Conservation (phyloP, 176 grass and related monocot species). For the Elymus sibiricus region DNA sequence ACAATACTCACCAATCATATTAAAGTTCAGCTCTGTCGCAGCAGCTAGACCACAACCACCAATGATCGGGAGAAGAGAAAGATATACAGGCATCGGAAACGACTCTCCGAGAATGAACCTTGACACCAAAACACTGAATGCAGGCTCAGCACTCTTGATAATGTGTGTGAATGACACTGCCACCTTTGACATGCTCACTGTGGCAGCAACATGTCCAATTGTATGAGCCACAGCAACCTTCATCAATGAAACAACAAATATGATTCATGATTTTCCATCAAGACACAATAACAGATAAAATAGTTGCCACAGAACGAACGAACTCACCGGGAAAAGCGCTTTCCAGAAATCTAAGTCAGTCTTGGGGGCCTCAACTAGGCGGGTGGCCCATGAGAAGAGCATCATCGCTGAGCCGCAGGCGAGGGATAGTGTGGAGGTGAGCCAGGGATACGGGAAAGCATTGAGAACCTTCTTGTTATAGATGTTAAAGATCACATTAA, state of each 20-base stretch:
- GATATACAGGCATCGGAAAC: constrained; percentile 74
- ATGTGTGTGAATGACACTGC: constrained; percentile 98
- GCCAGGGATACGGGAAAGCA: constrained; percentile 93
- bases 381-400: constrained; percentile 77
- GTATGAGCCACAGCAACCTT: constrained; percentile 92
- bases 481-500: constrained; percentile 98
- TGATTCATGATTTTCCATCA: constrained; percentile 24
- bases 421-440: constrained; percentile 80
- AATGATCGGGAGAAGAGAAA: constrained; percentile 85
- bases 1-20: constrained; percentile 72
- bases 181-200: constrained; percentile 95
- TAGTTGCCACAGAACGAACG: not conserved
- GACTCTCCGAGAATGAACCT: constrained; percentile 77
- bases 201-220: constrained; percentile 88
- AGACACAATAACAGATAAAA: not conserved
- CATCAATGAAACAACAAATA: constrained; percentile 22
- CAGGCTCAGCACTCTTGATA: constrained; percentile 94
- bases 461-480: constrained; percentile 98
- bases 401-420: constrained; percentile 77
- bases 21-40: constrained; percentile 87
- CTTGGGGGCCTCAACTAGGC: constrained; percentile 70
- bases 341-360: constrained; percentile 90
- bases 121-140: constrained; percentile 92
- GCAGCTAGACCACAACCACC: constrained; percentile 88
- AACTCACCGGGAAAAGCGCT: constrained; percentile 75